Evolutionary conservation across 345 rosid genomes (phyloP).

Genomic region (Leavenworthia alabamica): DNA sequence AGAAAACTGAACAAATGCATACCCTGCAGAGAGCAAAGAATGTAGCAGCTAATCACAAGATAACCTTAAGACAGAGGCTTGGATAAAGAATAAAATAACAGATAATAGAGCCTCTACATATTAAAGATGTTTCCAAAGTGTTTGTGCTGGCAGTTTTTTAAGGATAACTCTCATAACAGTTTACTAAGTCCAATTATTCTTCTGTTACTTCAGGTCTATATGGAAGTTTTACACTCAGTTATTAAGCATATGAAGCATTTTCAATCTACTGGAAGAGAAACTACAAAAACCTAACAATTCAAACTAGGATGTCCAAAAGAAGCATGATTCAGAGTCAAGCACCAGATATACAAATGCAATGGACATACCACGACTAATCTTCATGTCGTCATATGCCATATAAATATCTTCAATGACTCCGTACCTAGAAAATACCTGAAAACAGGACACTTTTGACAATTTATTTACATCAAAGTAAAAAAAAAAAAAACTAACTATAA

Average conservation of each 20-base stretch:
- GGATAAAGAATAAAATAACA: neutral
- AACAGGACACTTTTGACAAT: neutral
- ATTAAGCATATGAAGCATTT: neutral
- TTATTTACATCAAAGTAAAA: neutral
- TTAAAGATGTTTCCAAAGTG: neutral
- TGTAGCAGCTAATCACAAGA: neutral
- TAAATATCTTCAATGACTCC: conserved; percentile 68
- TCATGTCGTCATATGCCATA: conserved; percentile 57
- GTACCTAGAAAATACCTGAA: conserved; percentile 66
- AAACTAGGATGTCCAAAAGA: conserved; percentile 1
- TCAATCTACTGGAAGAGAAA: neutral
- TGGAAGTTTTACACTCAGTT: neutral
- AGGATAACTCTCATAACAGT: neutral
- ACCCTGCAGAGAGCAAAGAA: conserved; percentile 49
- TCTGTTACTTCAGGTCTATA: neutral
- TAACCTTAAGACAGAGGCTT: neutral
- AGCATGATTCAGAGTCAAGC: neutral
- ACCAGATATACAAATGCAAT: conserved; percentile 3
- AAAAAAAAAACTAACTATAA: conserved; percentile 1
- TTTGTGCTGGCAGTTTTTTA: neutral
- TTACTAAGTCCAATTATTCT: neutral
- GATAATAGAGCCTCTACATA: neutral
- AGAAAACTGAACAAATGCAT: conserved; percentile 69
- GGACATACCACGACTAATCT: conserved; percentile 62
- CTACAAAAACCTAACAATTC: neutral